These are phyloP conservation scores for Silybum marianum DNA, from an alignment of 129 eudicot genomes.

Conservation along the genomic window DNA sequence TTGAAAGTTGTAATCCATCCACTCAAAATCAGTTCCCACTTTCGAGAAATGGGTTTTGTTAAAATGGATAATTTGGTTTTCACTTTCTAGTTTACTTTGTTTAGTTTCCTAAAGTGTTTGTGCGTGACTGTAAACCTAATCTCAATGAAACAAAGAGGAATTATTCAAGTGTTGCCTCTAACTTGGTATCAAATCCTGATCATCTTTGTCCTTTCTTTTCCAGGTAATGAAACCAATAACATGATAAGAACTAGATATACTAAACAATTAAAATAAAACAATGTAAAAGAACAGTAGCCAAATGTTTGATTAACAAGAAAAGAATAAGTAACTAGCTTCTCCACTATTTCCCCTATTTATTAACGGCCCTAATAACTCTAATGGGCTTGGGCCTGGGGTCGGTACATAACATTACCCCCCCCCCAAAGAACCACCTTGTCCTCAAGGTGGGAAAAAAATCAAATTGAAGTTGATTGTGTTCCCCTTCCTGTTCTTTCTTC, in stretches of 20 bases:
- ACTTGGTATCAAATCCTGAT: not conserved
- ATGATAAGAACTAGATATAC: too few species aligned
- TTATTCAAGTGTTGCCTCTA: not conserved
- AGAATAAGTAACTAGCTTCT: too few species aligned
- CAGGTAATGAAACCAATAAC: not conserved
- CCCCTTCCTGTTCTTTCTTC: too few species aligned
- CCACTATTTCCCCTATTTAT: too few species aligned
- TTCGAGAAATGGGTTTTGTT: not conserved
- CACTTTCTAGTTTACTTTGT: not conserved
- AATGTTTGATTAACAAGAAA: too few species aligned
- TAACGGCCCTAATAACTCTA: too few species aligned
- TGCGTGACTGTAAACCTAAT: not conserved
- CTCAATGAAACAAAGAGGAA: not conserved
- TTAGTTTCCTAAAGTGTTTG: not conserved
- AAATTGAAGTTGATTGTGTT: too few species aligned
- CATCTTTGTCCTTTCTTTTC: not conserved
- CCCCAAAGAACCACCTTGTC: too few species aligned
- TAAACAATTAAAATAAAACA: too few species aligned
- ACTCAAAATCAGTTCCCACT: not conserved
- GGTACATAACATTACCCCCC: too few species aligned
- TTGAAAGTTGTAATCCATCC: not conserved
- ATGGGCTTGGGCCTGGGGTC: too few species aligned
- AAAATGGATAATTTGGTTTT: not conserved
- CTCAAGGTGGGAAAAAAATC: too few species aligned
- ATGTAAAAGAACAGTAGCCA: not conserved